phyloP scores from a whole-genome alignment of 768 basidiomycete species.

The Amanita jacksonii region DNA sequence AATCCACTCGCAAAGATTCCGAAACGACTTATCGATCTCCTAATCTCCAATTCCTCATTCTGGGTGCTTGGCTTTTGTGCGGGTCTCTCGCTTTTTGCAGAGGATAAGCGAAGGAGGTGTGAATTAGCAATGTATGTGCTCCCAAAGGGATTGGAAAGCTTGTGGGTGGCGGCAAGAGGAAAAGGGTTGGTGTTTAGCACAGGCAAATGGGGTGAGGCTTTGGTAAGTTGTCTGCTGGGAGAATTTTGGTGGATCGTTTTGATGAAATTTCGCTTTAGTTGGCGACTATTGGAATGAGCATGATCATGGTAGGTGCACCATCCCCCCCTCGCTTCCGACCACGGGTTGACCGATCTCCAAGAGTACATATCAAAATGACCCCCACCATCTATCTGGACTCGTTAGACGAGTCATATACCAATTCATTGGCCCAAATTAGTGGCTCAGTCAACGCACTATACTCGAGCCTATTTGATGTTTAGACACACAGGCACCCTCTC shows the following conservation, averaged over 20 bases:
- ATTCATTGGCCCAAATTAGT: constrained; percentile 83
- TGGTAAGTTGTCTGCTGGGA: constrained; percentile 32
- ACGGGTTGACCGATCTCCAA: constrained; percentile 18
- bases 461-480: too few species aligned
- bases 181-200: constrained; percentile 67
- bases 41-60: constrained; percentile 64
- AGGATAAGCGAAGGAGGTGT: constrained; percentile 78
- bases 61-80: constrained; percentile 66
- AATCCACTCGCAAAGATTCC: constrained; percentile 33
- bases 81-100: constrained; percentile 75
- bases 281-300: constrained; percentile 74
- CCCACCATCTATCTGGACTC: constrained; percentile 72
- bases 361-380: constrained; percentile 80
- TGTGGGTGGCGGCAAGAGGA: constrained; percentile 75
- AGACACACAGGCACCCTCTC: too few species aligned
- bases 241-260: constrained; percentile 9
- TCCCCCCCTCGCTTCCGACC: not conserved
- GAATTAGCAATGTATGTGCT: constrained; percentile 91
- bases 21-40: constrained; percentile 37
- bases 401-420: constrained; percentile 80
- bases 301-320: constrained; percentile 66
- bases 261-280: constrained; percentile 30
- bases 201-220: constrained; percentile 57
- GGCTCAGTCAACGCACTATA: too few species aligned
- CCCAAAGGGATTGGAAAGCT: constrained; percentile 84